Percentiles rank a stretch among this genome's conserved stretches.
Conservation (phyloP, 2,329 filamentous ascomycete species). For the Diaporthe citriasiana region DNA sequence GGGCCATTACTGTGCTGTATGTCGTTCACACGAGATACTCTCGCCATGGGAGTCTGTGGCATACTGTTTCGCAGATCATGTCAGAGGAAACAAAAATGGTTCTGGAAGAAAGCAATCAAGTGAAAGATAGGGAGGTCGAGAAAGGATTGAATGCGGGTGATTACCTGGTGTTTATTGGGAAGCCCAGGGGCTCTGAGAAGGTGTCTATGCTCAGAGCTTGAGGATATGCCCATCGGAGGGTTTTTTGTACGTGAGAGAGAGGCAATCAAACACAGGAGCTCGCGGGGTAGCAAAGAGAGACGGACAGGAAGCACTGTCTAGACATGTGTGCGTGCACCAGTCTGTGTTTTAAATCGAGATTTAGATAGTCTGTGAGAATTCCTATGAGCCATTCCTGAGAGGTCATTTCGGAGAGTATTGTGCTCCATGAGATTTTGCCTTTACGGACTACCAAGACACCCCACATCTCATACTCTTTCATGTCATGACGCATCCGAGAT, state of each 20-base stretch:
- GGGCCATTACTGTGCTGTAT: neutral
- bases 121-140: neutral
- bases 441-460: no score
- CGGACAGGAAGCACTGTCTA: no score
- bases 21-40: neutral
- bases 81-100: neutral
- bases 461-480: no score
- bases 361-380: neutral
- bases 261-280: no score
- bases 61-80: neutral
- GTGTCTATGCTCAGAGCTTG: neutral
- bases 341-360: no score
- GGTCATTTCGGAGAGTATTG: neutral
- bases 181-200: neutral
- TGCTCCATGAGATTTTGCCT: neutral
- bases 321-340: no score
- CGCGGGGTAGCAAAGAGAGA: no score
- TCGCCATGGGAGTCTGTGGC: conserved; percentile 8
- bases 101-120: neutral
- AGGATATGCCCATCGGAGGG: no score
- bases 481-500: neutral
- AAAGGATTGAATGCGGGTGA: neutral
- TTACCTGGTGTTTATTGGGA: neutral
- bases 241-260: no score
- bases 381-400: no score